Conservation (phyloP, 139 green algal genomes). For the Auxenochlorella pyrenoidosa region DNA sequence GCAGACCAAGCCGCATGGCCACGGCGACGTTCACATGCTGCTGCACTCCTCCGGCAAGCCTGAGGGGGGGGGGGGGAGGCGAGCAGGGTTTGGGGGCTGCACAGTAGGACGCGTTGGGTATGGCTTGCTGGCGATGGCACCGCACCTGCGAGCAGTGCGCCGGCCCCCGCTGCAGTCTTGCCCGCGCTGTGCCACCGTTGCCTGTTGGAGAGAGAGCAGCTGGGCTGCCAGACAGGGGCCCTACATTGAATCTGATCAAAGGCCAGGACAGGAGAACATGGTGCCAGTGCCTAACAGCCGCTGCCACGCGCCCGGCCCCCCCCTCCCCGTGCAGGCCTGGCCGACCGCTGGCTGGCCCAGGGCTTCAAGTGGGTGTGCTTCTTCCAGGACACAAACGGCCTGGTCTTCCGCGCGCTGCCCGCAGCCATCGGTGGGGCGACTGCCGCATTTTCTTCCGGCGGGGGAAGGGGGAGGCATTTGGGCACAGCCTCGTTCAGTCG, state of each 20-base stretch:
- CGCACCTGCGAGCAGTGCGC: not conserved
- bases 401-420: constrained; percentile 92
- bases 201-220: not conserved
- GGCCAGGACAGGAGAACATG: too few species aligned
- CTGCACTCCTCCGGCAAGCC: constrained; percentile 77
- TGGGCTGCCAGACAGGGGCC: not conserved
- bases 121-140: not conserved
- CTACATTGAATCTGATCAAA: not conserved
- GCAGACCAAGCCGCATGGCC: constrained; percentile 98
- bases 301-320: not conserved
- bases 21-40: constrained; percentile 98
- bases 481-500: too few species aligned
- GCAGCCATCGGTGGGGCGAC: constrained; percentile 76
- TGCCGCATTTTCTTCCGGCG: too few species aligned
- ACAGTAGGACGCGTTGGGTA: not conserved
- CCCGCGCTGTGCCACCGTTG: too few species aligned
- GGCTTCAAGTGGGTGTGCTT: constrained; percentile 97
- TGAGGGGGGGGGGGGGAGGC: too few species aligned
- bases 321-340: constrained; percentile 3
- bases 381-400: constrained; percentile 98
- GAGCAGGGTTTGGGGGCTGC: not conserved
- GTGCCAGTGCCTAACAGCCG: too few species aligned
- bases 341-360: constrained; percentile 67
- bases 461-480: too few species aligned
- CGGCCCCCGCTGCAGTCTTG: too few species aligned